phyloP scores from a whole-genome alignment of 192 early-diverging fungal genomes.

The Coemansia sp. region DNA sequence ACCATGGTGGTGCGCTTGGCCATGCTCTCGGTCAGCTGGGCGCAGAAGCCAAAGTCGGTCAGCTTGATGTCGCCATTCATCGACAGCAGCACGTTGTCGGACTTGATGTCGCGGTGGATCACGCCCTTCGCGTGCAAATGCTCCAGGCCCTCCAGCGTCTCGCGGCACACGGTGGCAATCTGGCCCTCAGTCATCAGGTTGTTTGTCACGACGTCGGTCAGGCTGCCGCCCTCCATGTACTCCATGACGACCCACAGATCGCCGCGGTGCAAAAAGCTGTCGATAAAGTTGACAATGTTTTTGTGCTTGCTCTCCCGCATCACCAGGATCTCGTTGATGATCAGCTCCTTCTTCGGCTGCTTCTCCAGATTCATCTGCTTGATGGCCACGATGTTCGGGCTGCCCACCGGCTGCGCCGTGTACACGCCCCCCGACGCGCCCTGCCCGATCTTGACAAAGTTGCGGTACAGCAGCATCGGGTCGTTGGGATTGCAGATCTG shows the following conservation, averaged over 20 bases:
- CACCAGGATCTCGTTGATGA: slow-evolving; percentile 88
- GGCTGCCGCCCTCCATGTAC: slow-evolving; percentile 92
- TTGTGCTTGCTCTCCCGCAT: slow-evolving; percentile 86
- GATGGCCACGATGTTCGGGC: slow-evolving; percentile 76
- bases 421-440: slow-evolving; percentile 95
- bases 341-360: slow-evolving; percentile 94
- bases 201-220: slow-evolving; percentile 92
- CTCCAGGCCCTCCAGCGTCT: slow-evolving; percentile 73
- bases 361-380: slow-evolving; percentile 95
- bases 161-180: slow-evolving; percentile 84
- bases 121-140: slow-evolving; percentile 73
- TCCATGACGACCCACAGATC: slow-evolving; percentile 97
- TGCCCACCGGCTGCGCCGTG: slow-evolving; percentile 67
- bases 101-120: slow-evolving; percentile 84
- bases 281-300: slow-evolving; percentile 93
- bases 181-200: slow-evolving; percentile 84
- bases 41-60: slow-evolving; percentile 90
- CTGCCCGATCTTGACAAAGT: slow-evolving; percentile 88
- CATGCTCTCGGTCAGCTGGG: slow-evolving; percentile 72
- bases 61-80: slow-evolving; percentile 74
- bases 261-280: slow-evolving; percentile 73
- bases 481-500: slow-evolving; percentile 83
- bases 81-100: slow-evolving; percentile 77
- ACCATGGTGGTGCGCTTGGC: slow-evolving; percentile 81
- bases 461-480: slow-evolving; percentile 80